phyloP scores from a whole-genome alignment of 73 alveolate genomes.

The Breviolum minutum region DNA sequence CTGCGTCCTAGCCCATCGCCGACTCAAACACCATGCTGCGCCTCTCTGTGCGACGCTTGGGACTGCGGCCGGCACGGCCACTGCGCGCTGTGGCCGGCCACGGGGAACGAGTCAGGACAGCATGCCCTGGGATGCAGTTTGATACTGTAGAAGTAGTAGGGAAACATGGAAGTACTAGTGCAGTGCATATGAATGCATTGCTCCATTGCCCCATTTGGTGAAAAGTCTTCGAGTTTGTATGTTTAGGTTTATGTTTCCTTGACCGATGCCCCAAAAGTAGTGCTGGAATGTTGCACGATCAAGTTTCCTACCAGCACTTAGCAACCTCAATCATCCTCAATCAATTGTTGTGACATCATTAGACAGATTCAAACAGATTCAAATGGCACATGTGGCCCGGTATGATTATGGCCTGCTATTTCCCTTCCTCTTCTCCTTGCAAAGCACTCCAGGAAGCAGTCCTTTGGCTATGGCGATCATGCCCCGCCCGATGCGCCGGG shows the following conservation, averaged over 20 bases:
- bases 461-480: constrained; percentile 89
- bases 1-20: neutral
- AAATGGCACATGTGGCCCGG: neutral
- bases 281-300: no score
- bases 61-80: constrained; percentile 50
- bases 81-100: constrained; percentile 81
- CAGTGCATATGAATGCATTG: no score
- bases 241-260: no score
- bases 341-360: no score
- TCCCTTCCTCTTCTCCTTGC: neutral
- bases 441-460: constrained; percentile 49
- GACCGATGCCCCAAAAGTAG: no score
- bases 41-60: constrained; percentile 81
- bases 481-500: constrained; percentile 85
- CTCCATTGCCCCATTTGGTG: no score
- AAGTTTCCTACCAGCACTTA: no score
- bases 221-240: no score
- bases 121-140: neutral
- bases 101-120: constrained; percentile 65
- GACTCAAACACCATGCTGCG: constrained; percentile 37
- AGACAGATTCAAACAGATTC: neutral
- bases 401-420: no score
- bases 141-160: no score
- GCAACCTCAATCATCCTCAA: no score
- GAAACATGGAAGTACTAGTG: no score